Evolutionary conservation across 805 yeast genomes (phyloP).

Genomic region (Lipomyces kockii): DNA sequence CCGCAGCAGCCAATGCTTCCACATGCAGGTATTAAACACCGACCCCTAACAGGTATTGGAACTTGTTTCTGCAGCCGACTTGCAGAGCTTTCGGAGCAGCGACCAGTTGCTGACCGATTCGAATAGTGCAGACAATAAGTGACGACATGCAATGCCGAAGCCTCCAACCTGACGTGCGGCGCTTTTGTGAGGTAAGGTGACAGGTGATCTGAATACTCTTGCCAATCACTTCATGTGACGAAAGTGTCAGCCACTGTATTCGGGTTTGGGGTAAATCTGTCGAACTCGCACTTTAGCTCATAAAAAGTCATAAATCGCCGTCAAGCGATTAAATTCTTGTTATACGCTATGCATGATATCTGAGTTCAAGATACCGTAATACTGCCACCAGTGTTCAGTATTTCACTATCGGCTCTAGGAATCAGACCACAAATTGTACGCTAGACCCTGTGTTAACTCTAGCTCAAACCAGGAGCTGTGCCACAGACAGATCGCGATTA

Average conservation of each 20-base stretch:
- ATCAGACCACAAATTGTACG: too few relatives aligned
- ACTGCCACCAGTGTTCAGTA: too few relatives aligned
- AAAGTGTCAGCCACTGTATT: background rate
- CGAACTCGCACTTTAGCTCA: too few relatives aligned
- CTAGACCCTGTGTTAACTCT: too few relatives aligned
- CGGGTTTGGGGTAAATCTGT: background rate
- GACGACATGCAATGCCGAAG: background rate
- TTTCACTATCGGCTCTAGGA: too few relatives aligned
- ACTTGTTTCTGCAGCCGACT: background rate
- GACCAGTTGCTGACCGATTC: background rate
- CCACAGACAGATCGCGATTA: too few relatives aligned
- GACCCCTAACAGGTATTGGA: background rate
- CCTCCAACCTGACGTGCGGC: background rate
- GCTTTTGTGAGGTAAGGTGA: background rate
- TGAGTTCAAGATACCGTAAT: too few relatives aligned
- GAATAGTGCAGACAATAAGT: background rate
- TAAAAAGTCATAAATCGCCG: too few relatives aligned
- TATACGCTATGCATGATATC: too few relatives aligned
- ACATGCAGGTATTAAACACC: background rate
- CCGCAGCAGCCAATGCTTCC: background rate
- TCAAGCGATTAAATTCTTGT: too few relatives aligned
- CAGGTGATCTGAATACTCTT: background rate
- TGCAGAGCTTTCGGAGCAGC: background rate
- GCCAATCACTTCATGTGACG: background rate
- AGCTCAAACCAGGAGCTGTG: too few relatives aligned